These are phyloP conservation scores for Podila verticillata DNA, from an alignment of 192 early-diverging fungal genomes.

Conservation along the genomic window DNA sequence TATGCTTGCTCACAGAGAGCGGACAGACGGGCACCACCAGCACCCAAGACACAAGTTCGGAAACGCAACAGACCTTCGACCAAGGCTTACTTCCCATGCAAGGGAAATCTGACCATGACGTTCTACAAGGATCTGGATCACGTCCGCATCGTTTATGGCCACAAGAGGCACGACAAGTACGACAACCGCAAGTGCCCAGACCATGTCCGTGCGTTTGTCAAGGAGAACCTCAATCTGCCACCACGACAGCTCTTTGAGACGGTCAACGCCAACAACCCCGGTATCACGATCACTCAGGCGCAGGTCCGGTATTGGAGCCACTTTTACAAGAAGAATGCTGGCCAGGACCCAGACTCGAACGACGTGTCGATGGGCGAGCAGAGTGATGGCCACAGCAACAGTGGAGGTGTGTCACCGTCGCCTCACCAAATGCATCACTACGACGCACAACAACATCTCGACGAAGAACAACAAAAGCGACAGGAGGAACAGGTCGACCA, in stretches of 20 bases:
- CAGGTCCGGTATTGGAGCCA: conserved; percentile 51
- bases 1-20: conserved; percentile 48
- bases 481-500: background rate
- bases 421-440: background rate
- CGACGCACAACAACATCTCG: background rate
- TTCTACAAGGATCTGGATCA: conserved; percentile 45
- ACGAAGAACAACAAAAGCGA: background rate
- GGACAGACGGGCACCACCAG: conserved; percentile 45
- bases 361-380: conserved; percentile 4
- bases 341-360: conserved; percentile 8
- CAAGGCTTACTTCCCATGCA: conserved; percentile 47
- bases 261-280: conserved; percentile 15
- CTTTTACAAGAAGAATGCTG: conserved; percentile 33
- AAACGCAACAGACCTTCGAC: conserved; percentile 49
- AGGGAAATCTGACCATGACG: conserved; percentile 49
- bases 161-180: conserved; percentile 45
- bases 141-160: conserved; percentile 40
- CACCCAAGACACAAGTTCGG: conserved; percentile 43
- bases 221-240: conserved; percentile 27
- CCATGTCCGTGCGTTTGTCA: conserved; percentile 42
- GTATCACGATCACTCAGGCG: conserved; percentile 36
- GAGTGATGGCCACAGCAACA: background rate
- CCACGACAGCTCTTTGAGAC: conserved; percentile 36
- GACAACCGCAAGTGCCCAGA: conserved; percentile 50
- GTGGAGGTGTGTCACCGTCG: background rate